Evolutionary conservation across 106 monocot genomes (phyloP).

Genomic region (Dendrobium huoshanense): DNA sequence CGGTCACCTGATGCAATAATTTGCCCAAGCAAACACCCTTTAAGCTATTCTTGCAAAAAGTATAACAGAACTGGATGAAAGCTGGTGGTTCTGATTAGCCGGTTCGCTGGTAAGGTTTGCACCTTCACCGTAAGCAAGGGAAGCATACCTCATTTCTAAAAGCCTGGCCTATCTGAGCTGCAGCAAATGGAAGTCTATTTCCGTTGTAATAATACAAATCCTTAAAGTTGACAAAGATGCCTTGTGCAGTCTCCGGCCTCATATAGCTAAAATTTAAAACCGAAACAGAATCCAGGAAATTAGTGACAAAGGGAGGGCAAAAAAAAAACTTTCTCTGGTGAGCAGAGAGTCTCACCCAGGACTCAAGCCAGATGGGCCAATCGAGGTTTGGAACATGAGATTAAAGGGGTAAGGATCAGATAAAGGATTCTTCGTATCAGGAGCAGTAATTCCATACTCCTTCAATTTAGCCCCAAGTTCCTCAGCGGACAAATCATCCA

Average conservation of each 20-base stretch:
- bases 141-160: constrained; percentile 86
- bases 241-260: constrained; percentile 95
- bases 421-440: constrained; percentile 78
- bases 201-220: constrained; percentile 94
- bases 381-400: constrained; percentile 96
- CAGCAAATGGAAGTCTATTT: constrained; percentile 91
- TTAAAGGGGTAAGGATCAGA: constrained; percentile 96
- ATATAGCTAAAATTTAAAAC: constrained; percentile 50
- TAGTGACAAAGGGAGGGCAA: background rate
- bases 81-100: too few species aligned
- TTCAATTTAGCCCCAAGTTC: constrained; percentile 77
- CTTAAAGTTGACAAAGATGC: constrained; percentile 94
- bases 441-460: constrained; percentile 78
- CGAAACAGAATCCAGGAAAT: background rate
- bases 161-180: constrained; percentile 87
- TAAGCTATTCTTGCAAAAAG: too few species aligned
- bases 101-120: too few species aligned
- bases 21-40: too few species aligned
- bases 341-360: constrained; percentile 43
- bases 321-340: background rate
- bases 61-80: too few species aligned
- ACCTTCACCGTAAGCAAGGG: background rate
- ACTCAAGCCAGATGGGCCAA: constrained; percentile 70
- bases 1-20: too few species aligned
- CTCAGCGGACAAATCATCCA: constrained; percentile 75